A percentile compares a stretch with the other conserved stretches of the same genome.
Conservation (phyloP, 2,329 filamentous ascomycete species). For the Mycosphaerella arachidis region DNA sequence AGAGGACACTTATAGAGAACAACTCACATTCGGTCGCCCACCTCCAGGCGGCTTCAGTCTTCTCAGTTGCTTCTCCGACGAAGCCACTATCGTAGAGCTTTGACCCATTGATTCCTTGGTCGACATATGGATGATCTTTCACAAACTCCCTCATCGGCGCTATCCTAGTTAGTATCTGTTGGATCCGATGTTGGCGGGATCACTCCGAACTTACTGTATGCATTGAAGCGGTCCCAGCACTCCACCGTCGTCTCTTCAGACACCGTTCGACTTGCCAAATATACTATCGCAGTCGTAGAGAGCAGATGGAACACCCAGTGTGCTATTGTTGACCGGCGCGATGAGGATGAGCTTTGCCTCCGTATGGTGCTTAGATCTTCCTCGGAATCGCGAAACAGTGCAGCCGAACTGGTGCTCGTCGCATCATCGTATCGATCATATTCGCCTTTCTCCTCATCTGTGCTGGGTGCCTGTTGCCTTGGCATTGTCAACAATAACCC, state of each 20-base stretch:
- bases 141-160: not conserved
- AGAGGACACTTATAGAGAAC: not conserved
- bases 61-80: not conserved
- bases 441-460: not conserved
- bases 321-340: not conserved
- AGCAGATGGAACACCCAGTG: not conserved
- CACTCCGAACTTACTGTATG: not conserved
- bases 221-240: not conserved
- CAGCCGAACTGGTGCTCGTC: not conserved
- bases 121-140: not conserved
- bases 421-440: not conserved
- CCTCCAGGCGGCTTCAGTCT: not conserved
- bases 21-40: not conserved
- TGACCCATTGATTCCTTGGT: not conserved
- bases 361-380: not conserved
- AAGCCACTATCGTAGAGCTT: not conserved
- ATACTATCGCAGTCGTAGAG: not conserved
- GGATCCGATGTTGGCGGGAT: not conserved
- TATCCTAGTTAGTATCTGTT: not conserved
- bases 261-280: not conserved
- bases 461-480: not conserved
- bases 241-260: not conserved
- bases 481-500: not conserved
- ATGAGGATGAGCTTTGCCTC: not conserved
- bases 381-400: not conserved